Evolutionary conservation across 805 yeast species (phyloP).

Genomic region (Jamesozyma hellenica): DNA sequence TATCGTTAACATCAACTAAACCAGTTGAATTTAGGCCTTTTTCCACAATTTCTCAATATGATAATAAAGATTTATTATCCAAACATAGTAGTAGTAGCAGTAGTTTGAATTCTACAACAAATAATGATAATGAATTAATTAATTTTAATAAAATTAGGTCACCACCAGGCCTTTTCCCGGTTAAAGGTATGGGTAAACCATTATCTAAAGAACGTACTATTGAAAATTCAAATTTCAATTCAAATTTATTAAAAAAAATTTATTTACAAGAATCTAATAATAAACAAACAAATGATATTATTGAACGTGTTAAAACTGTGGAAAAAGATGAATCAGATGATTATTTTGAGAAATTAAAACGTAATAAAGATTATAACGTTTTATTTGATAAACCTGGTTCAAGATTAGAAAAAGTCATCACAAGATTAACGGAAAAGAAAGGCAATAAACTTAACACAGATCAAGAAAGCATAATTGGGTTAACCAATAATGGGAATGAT

Average conservation of each 20-base stretch:
- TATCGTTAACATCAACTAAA: background rate
- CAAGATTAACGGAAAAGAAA: conserved; percentile 15
- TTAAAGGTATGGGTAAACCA: conserved; percentile 67
- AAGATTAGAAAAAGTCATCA: conserved; percentile 26
- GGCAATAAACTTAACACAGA: background rate
- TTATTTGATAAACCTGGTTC: conserved; percentile 30
- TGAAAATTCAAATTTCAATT: conserved; percentile 32
- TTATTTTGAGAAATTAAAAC: conserved; percentile 11
- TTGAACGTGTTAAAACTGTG: conserved; percentile 9
- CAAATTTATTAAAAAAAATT: background rate
- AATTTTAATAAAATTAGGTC: conserved; percentile 29
- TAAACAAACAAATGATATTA: background rate
- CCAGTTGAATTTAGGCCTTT: background rate
- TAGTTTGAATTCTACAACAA: too few species aligned
- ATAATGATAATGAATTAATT: too few species aligned
- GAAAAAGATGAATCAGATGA: conserved; percentile 24
- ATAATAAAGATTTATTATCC: background rate
- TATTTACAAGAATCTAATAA: background rate
- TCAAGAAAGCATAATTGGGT: conserved; percentile 1
- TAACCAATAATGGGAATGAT: too few species aligned
- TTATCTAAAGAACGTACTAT: conserved; percentile 45
- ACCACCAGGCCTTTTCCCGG: conserved; percentile 75
- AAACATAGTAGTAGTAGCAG: too few species aligned
- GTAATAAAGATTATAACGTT: conserved; percentile 23
- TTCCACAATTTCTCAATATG: background rate